These are phyloP conservation scores for Phytophthora pinifolia DNA, from an alignment of 352 stramenopile species.

Conservation along the genomic window DNA sequence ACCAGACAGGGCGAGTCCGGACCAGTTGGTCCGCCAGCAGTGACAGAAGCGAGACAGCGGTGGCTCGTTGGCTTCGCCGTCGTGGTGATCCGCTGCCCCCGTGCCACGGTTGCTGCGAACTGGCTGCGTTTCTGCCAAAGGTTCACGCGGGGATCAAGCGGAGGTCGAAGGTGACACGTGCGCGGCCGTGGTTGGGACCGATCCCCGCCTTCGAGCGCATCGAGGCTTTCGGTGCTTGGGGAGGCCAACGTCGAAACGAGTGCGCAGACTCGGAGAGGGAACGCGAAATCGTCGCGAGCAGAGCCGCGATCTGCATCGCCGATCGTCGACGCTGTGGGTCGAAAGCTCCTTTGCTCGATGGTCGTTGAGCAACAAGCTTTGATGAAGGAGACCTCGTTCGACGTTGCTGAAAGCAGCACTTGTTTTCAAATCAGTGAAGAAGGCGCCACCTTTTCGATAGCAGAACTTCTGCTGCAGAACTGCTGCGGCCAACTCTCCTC, in stretches of 20 bases:
- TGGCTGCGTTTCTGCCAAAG: slow-evolving; percentile 1
- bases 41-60: slow-evolving; percentile 22
- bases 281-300: slow-evolving; percentile 22
- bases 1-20: slow-evolving; percentile 13
- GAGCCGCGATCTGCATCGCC: slow-evolving; percentile 25
- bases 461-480: no score
- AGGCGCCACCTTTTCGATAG: slow-evolving; percentile 6
- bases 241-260: background rate
- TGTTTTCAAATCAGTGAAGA: slow-evolving; percentile 30
- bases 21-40: slow-evolving; percentile 32
- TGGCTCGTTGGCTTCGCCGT: slow-evolving; percentile 2
- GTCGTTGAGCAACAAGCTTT: background rate
- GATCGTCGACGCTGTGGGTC: slow-evolving; percentile 12
- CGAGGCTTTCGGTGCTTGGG: slow-evolving; percentile 15
- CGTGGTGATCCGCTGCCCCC: slow-evolving; percentile 7
- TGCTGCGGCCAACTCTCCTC: no score
- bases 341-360: background rate
- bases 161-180: background rate
- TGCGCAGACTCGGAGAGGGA: slow-evolving; percentile 16
- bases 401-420: slow-evolving; percentile 9
- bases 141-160: no score
- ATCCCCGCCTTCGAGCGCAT: background rate
- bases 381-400: background rate
- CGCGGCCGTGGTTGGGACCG: background rate
- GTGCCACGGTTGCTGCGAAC: background rate